A percentile compares a stretch with the other conserved stretches of the same genome.
phyloP scores from a whole-genome alignment of 805 yeast genomes.

The Zygotorulaspora sp. region DNA sequence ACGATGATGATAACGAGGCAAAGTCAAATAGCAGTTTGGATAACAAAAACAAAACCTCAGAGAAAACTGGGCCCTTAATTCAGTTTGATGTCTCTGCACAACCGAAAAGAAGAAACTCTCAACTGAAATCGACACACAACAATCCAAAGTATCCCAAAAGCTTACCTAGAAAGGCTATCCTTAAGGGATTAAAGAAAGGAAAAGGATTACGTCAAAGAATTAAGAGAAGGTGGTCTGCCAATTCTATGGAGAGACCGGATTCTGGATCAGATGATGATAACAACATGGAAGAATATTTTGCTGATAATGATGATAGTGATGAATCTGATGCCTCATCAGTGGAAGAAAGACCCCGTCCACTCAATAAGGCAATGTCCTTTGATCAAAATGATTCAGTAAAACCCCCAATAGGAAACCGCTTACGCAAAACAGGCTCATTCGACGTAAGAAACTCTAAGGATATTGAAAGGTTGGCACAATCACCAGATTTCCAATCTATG shows the following conservation, averaged over 20 bases:
- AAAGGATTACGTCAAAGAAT: conserved; percentile 18
- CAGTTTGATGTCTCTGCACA: conserved; percentile 29
- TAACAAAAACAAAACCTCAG: neutral
- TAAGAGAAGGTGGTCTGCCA: conserved; percentile 20
- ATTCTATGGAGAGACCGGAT: conserved; percentile 15
- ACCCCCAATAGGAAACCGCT: conserved; percentile 36
- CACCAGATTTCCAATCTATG: conserved; percentile 48
- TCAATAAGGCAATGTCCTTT: conserved; percentile 33
- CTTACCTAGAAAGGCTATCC: conserved; percentile 5
- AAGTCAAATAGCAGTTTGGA: neutral
- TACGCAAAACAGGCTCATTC: conserved; percentile 46
- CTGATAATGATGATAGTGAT: conserved; percentile 25
- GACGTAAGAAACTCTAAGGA: conserved; percentile 35
- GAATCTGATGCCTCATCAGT: conserved; percentile 20
- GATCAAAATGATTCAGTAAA: conserved; percentile 37
- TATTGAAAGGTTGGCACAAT: conserved; percentile 28
- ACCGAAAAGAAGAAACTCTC: conserved; percentile 17
- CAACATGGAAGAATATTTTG: conserved; percentile 23
- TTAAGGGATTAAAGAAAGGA: conserved; percentile 21
- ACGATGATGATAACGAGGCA: neutral
- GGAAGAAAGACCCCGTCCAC: conserved; percentile 4
- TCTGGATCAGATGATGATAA: conserved; percentile 6
- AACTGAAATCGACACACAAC: conserved; percentile 1
- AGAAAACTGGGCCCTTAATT: conserved; percentile 21
- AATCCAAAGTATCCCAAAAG: neutral